Evolutionary conservation across 768 basidiomycete genomes (phyloP).

Genomic region (Russula vinacea): DNA sequence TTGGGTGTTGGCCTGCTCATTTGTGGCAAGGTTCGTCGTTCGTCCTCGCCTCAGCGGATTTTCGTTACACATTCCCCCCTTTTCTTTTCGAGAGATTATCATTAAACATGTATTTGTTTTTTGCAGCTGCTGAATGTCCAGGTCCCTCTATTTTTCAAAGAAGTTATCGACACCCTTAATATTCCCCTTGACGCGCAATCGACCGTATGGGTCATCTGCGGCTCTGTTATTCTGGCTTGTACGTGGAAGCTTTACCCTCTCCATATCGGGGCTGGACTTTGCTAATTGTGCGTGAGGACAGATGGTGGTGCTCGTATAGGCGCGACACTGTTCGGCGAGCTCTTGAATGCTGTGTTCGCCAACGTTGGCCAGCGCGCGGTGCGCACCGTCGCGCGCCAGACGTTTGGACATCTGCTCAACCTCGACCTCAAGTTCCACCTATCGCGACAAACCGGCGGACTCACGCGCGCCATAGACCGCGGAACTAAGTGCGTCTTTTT

Average conservation of each 20-base stretch:
- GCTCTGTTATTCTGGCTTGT: constrained; percentile 91
- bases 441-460: constrained; percentile 88
- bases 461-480: constrained; percentile 94
- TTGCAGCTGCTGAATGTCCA: constrained; percentile 88
- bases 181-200: constrained; percentile 67
- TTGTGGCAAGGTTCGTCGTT: constrained; percentile 71
- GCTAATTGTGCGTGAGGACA: constrained; percentile 35
- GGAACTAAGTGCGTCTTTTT: constrained; percentile 78
- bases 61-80: background rate
- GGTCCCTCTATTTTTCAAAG: constrained; percentile 95
- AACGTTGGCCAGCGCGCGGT: constrained; percentile 93
- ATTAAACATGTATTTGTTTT: background rate
- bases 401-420: constrained; percentile 89
- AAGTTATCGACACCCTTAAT: constrained; percentile 85
- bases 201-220: constrained; percentile 89
- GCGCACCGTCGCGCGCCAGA: constrained; percentile 91
- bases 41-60: background rate
- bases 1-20: constrained; percentile 79
- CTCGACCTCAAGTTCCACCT: constrained; percentile 92
- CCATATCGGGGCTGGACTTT: background rate
- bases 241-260: constrained; percentile 37
- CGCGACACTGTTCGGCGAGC: constrained; percentile 84
- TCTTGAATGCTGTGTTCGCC: constrained; percentile 94
- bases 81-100: background rate
- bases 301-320: constrained; percentile 90